phyloP scores from a whole-genome alignment of 108 stramenopile genomes.

The Cyclotella choctawhatcheeana region DNA sequence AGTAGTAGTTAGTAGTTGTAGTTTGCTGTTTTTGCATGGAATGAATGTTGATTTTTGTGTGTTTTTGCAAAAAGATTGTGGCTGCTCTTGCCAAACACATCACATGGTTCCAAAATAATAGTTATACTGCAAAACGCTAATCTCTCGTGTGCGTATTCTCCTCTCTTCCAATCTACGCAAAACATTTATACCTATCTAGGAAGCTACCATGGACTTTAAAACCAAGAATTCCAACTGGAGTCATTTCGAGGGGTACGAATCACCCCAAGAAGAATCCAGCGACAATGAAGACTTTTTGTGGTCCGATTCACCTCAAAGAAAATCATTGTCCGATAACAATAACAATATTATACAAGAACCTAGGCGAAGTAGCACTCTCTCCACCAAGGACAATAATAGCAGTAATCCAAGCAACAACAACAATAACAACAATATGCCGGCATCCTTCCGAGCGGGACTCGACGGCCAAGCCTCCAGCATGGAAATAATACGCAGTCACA shows the following conservation, averaged over 20 bases:
- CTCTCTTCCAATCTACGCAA: neutral
- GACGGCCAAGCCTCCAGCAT: constrained; percentile 6
- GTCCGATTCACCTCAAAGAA: constrained; percentile 20
- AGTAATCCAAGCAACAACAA: constrained; percentile 5
- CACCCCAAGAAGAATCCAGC: constrained; percentile 15
- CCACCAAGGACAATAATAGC: neutral
- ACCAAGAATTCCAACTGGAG: constrained; percentile 72
- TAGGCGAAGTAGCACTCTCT: neutral
- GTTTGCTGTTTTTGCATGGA: too few relatives aligned
- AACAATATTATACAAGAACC: neutral
- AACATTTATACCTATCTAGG: neutral
- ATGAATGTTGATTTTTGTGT: too few relatives aligned
- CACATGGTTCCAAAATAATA: too few relatives aligned
- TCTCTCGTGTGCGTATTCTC: too few relatives aligned
- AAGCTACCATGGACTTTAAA: constrained; percentile 57
- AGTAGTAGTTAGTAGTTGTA: too few relatives aligned
- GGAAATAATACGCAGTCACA: constrained; percentile 59
- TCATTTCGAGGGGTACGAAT: constrained; percentile 62
- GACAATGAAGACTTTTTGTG: constrained; percentile 35
- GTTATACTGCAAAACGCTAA: too few relatives aligned
- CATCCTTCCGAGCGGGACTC: too few relatives aligned
- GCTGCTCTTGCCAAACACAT: neutral
- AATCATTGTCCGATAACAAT: neutral
- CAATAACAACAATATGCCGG: neutral
- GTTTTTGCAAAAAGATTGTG: neutral